Percentiles rank a stretch among this genome's conserved stretches.
These are phyloP conservation scores for Tetragonia tetragonoides DNA, from an alignment of 148 eudicot genomes.

Conservation along the genomic window DNA sequence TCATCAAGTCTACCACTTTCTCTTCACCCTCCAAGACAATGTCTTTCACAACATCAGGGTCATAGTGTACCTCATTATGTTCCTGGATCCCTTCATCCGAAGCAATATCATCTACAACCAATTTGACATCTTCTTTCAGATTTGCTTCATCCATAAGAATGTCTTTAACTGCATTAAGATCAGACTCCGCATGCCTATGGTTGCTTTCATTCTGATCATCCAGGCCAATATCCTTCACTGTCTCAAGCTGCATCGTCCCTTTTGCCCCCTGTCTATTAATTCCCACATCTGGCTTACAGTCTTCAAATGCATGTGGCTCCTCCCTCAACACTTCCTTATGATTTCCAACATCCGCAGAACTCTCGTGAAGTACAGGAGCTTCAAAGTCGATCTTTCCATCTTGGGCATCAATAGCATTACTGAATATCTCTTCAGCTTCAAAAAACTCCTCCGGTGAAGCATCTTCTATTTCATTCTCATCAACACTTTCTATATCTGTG, in stretches of 20 bases:
- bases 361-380: conserved; percentile 32
- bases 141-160: conserved; percentile 40
- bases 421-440: conserved; percentile 92
- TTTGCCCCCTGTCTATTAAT: conserved; percentile 34
- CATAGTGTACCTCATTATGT: conserved; percentile 15
- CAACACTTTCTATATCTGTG: conserved; percentile 44
- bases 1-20: conserved; percentile 26
- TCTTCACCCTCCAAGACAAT: conserved; percentile 32
- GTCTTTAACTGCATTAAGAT: conserved; percentile 39
- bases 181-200: conserved; percentile 24
- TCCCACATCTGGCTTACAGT: conserved; percentile 47
- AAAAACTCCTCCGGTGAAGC: conserved; percentile 80
- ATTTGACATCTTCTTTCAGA: conserved; percentile 33
- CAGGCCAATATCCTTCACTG: conserved; percentile 41
- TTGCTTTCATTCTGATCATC: conserved; percentile 30
- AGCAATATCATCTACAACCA: conserved; percentile 39
- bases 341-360: conserved; percentile 31
- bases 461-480: conserved; percentile 52
- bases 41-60: conserved; percentile 31
- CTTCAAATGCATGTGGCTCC: conserved; percentile 54
- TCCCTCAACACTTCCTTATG: conserved; percentile 41
- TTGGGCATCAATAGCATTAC: conserved; percentile 57
- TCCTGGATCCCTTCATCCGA: conserved; percentile 27
- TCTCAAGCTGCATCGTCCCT: conserved; percentile 28
- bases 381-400: conserved; percentile 49